Base-by-base conservation (phyloP, 2,329 filamentous ascomycete species). In the Xylaria sp. region DNA sequence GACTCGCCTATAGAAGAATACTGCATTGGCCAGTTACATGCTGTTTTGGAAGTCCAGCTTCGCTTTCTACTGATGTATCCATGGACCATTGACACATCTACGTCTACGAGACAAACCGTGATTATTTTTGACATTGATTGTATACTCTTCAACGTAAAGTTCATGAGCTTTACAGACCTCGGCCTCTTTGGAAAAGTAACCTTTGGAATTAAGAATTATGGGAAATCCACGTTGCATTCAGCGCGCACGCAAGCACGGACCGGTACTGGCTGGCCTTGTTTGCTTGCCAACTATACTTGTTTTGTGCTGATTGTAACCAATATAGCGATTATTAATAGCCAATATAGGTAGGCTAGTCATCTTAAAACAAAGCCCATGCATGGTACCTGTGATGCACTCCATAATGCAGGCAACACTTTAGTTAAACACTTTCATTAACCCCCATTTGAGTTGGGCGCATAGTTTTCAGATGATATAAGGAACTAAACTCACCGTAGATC, bases 351-450 rank as follows among this genome's bases (percentile, higher is more conserved):
- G 18, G 51, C 46, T 48, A 48, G n/a, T 10, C n/a, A 20, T 20
- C 46, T 10, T 48, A 20, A n/a, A 20, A 18, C n/a, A 23, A 9
- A 48, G n/a, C 46, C n/a, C 46, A 23, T 54, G 51, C 51, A 33
- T 31, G 51, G 20, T 12, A 31, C 48, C 48, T 13, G 25, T 46
- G 9, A 9, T 59, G 23, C 52, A 33, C 64, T 41, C 46, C 65
- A 62, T 48, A 49, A 31, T n/a, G 25, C 12, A 63, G 65, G 65
- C 65, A 67, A 23, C 65, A 51, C 52, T 68, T 18, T n/a, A 18
- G 46, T 51, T 51, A 41, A 59, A 33, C 59, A 48, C 18, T 62
- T 48, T 33, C 23, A 28, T 62, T 41, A 56, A 57, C 41, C 8
- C 51, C 51, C 31, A 41, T 46, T 28, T 25, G 13, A 41, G 18